Conservation (phyloP, 768 basidiomycete genomes). For the Russula brevipes region DNA sequence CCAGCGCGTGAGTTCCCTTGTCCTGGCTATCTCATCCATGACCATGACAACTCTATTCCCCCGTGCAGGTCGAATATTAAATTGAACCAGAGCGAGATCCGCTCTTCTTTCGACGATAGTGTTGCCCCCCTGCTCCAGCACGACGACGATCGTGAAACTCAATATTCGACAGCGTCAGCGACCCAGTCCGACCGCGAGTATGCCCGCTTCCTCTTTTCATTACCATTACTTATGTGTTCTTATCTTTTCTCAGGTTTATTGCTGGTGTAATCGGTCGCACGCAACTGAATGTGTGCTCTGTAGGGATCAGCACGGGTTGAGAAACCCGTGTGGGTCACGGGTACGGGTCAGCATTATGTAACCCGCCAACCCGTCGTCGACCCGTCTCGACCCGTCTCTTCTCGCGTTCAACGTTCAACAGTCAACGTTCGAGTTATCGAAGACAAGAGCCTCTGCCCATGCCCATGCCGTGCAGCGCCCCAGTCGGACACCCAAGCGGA, state of each 20-base stretch:
- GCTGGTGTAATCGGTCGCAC: slow-evolving; percentile 94
- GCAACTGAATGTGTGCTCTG: slow-evolving; percentile 90
- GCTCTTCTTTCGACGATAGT: slow-evolving; percentile 88
- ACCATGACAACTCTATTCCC: not conserved
- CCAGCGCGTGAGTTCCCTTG: slow-evolving; percentile 53
- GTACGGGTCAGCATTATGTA: no score
- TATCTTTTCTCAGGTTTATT: slow-evolving; percentile 61
- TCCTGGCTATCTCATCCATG: not conserved
- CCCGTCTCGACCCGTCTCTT: no score
- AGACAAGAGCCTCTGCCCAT: no score
- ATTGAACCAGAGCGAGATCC: slow-evolving; percentile 69
- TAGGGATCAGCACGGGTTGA: no score
- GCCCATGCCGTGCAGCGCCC: no score
- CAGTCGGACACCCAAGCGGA: no score
- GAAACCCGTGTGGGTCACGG: no score
- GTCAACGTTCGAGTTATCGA: no score
- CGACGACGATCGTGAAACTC: slow-evolving; percentile 69
- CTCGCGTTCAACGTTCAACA: no score
- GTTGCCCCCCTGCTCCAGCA: slow-evolving; percentile 39
- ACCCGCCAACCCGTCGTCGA: no score
- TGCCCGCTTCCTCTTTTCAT: slow-evolving; percentile 30
- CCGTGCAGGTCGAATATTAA: slow-evolving; percentile 51
- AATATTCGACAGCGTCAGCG: slow-evolving; percentile 40
- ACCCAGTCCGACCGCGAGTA: slow-evolving; percentile 87
- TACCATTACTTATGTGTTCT: slow-evolving; percentile 5